Evolutionary conservation across 129 eudicot genomes (phyloP), one percentile per base, ranked within the genome.

Genomic region (Pulicaria dysenterica): DNA sequence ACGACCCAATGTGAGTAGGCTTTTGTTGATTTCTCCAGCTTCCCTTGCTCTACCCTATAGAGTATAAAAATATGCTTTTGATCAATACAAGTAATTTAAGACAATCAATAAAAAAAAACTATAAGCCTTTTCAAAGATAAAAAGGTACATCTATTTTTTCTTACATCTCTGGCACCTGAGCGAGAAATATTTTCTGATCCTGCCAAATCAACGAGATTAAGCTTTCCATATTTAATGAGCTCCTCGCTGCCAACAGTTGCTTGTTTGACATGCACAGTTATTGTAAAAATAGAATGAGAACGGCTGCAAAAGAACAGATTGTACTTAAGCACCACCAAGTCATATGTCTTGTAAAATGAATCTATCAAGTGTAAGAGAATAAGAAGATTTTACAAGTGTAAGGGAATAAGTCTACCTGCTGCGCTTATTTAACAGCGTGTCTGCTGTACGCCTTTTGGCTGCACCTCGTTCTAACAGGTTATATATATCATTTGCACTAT

Each of bases 1-100:
- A 64, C 97, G 91, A 16, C 97, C 97, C 77, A 91, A 81, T 24
- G 95, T 91, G 19, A 91, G 95, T 82, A 91, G 80, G 77, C 97
- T 91, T 83, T 87, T 90, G 81, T 90, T 90, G 76, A 90, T 90
- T 82, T 90, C 96, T 50, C 96, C 96, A 34, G 97, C 97, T 85
- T 91, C 97, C 69, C 97, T 80, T 67, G 97, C 97, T 74, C 95
- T 85, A 67, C 76, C 82, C 97, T 91, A 82, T 72, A 82, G 72
- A 70, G 14, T 38, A 55, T 6, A 58, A 12, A 67, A 43, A 48
- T 4, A 40, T 24, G n/a, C 1, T 73, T 59, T 58, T 38, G 36
- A 11, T 58, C 46, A 70, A 34, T 41, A 70, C 2, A 24, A 24
- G 31, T 24, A 24, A 24, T 24, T 24, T 24, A 24, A 24, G 31